Evolutionary conservation across 345 rosid species (phyloP).

Genomic region (Camelina sativa): DNA sequence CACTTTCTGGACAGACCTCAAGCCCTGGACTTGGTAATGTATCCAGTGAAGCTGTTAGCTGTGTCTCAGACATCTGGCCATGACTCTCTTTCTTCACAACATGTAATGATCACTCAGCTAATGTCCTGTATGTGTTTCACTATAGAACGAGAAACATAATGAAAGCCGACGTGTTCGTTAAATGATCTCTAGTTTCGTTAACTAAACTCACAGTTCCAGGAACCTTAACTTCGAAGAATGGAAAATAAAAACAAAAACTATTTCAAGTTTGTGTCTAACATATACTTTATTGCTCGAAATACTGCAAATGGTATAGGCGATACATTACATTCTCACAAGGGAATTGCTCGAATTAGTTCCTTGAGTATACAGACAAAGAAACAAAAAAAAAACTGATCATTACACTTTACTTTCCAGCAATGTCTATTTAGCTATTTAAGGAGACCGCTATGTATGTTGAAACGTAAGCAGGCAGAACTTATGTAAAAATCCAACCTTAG

Average conservation of each 20-base stretch:
- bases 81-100: slow-evolving; percentile 29
- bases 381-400: slow-evolving; percentile 20
- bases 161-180: slow-evolving; percentile 26
- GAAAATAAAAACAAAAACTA: neutral
- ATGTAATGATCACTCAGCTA: slow-evolving; percentile 29
- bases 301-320: slow-evolving; percentile 7
- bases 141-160: slow-evolving; percentile 37
- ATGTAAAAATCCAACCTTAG: slow-evolving; percentile 41
- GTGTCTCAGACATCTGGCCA: slow-evolving; percentile 60
- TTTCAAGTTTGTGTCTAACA: slow-evolving; percentile 1
- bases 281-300: slow-evolving; percentile 24
- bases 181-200: slow-evolving; percentile 16
- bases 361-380: slow-evolving; percentile 22
- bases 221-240: neutral
- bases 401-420: slow-evolving; percentile 34
- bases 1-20: slow-evolving; percentile 50
- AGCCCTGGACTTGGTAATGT: slow-evolving; percentile 49
- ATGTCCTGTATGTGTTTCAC: slow-evolving; percentile 33
- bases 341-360: slow-evolving; percentile 16
- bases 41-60: slow-evolving; percentile 62
- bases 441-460: slow-evolving; percentile 27
- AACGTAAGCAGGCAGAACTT: slow-evolving; percentile 30
- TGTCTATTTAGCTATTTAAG: slow-evolving; percentile 28
- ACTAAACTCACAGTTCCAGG: neutral
- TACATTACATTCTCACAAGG: slow-evolving; percentile 19